Base-by-base conservation (phyloP, 306 rosid genomes). In the Neltuma alba region DNA sequence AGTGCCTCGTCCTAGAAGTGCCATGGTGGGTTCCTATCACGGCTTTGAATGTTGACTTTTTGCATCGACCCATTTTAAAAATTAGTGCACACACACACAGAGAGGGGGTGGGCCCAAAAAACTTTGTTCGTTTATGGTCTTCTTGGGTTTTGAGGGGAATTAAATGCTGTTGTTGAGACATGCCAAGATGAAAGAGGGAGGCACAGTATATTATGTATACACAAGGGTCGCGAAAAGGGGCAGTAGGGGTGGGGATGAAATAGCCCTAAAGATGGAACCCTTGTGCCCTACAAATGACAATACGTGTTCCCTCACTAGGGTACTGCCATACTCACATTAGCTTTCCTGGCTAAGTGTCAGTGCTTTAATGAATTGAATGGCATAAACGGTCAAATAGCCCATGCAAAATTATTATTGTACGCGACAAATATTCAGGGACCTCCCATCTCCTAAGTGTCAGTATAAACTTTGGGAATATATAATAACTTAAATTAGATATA, bases 301-400 rank as follows among this genome's bases (percentile, higher is more conserved):
- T 58, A 42, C 60, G 4, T 87, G 91, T 57, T 75, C 85, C 90
- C 89, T 80, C 64, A 20, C 21, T 79, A 73, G 63, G 80, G 77
- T 44, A 81, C 84, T 84, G 78, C 74, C 38, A 64, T 16, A 60
- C 2, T 27, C 70, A 14, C 15, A n/a, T 34, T 45, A 58, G 79
- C 88, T 68, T 11, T 70, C 75, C 27, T n/a, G n/a, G n/a, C n/a
- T 20, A 70, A 40, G 74, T 79, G 90, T 67, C 67, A 74, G 61
- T 63, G 72, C 78, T 58, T 60, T 6, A 78, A 37, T 80, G 72
- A 84, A 44, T 42, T 80, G 72, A 84, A 44, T 42, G 77, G 63
- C 30, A 33, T 4, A 76, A 79, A 75, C 80, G 88, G 89, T 85
- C 87, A 85, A n/a, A n/a, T 84, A 74, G 80, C 31, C 81, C 76